phyloP scores from a whole-genome alignment of 345 rosid species.

The Lepidium didymum region DNA sequence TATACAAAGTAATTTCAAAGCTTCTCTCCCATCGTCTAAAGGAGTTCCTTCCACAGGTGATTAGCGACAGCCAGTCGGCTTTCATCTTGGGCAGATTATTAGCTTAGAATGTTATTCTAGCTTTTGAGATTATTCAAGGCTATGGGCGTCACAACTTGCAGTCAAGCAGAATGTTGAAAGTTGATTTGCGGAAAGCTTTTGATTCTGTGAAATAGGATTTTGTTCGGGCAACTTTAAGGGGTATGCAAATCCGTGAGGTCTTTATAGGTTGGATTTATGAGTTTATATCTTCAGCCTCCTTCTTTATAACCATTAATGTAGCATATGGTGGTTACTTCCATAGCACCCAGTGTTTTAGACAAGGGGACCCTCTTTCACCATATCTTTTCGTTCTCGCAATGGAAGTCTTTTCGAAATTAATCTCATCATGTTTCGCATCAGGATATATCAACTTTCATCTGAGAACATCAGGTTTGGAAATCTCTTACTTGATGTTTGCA shows the following conservation, averaged over 20 bases:
- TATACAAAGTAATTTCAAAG: neutral
- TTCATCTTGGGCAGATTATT: too few relatives aligned
- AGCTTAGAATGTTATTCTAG: too few relatives aligned
- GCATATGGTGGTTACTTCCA: neutral
- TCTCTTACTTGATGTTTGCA: neutral
- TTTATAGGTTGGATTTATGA: neutral
- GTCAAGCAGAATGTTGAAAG: neutral
- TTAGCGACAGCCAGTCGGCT: too few relatives aligned
- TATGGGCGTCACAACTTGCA: too few relatives aligned
- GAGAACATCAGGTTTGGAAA: neutral
- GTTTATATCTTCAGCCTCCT: neutral
- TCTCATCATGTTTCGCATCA: neutral
- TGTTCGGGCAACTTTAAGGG: accelerated
- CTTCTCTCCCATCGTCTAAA: neutral
- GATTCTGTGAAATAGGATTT: neutral
- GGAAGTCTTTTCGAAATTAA: neutral
- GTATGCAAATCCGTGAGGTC: accelerated
- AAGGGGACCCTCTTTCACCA: neutral
- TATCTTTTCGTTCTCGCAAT: neutral
- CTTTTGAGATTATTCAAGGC: too few relatives aligned
- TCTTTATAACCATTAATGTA: neutral
- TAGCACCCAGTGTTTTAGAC: neutral
- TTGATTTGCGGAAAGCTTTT: neutral
- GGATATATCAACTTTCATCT: neutral
- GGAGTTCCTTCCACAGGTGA: too few relatives aligned